Base-by-base conservation (phyloP, 2,329 filamentous ascomycete genomes). In the Cucurbitaria berberidis region DNA sequence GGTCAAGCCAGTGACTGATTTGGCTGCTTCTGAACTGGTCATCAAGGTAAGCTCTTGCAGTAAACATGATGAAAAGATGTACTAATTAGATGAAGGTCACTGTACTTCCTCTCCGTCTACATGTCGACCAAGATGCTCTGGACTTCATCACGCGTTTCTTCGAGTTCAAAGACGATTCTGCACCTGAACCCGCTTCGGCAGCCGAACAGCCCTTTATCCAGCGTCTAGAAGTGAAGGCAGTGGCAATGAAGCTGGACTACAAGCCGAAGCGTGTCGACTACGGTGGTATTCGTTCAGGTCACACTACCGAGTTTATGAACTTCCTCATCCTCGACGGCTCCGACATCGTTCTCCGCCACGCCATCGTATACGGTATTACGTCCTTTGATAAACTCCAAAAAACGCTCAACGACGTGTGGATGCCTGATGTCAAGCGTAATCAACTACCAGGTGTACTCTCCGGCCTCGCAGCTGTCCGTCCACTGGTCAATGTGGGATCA, bases 181-280 rank as follows among this genome's bases (percentile, higher is more conserved):
- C 78, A 8, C 79, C 83, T 0, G 76, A 55, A 40, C 83, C 86
- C 1, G 82, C 86, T 2, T 86, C 86, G 40, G 43, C 59, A 10
- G 24, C 36, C 13, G 92, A 96, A 48, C 78, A 89, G 6, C 90
- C 91, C 0, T 99, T 97, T 74, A 80, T 99, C 1, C 93, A 98
- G 71, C 85, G 95, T 47, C 88, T 91, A 1, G 95, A 98, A 76
- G 83, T 99, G 41, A 89, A 91, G 60, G 86, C 90, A 3, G 85
- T 99, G 21, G 87, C 87, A 2, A 83, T 99, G 50, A 92, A 89
- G 68, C 85, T 96, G 3, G 95, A 99, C 75, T 99, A 99, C 78
- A 99, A 99, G 74, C 95, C 95, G 8, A 98, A 99, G 76, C 86
- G 91, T n/a, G 91, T 99, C 16, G 93, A 99, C 74, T 99, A 99